These are phyloP conservation scores for Fraxinus floribunda DNA, from an alignment of 305 asterid genomes.

Conservation along the genomic window DNA sequence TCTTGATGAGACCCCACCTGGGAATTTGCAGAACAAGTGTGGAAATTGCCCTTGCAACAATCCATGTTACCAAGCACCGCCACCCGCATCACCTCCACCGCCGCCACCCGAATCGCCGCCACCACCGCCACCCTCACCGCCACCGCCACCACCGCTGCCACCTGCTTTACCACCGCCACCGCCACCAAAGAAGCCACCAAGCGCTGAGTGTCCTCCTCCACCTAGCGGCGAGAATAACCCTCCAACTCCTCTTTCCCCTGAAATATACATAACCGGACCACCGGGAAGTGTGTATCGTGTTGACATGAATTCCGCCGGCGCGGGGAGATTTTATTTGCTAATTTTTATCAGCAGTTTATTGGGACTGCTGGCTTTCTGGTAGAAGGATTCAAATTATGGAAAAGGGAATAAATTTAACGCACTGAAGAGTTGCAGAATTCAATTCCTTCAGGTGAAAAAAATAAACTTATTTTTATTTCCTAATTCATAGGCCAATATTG, in stretches of 20 bases:
- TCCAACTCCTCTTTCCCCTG: not conserved
- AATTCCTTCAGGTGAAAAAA: not conserved
- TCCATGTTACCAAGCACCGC: not conserved
- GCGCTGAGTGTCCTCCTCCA: not conserved
- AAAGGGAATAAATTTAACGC: not conserved
- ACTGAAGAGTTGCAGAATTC: not conserved
- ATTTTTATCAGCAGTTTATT: not conserved
- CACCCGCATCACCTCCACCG: not conserved
- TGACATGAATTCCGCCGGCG: not conserved
- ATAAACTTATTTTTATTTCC: not conserved
- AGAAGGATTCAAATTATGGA: not conserved
- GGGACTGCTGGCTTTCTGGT: not conserved
- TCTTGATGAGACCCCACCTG: slow-evolving; percentile 8
- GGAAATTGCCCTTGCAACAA: not conserved
- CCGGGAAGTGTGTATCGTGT: not conserved
- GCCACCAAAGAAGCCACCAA: not conserved
- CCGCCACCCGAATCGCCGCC: not conserved
- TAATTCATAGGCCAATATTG: not conserved
- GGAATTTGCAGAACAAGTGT: not conserved
- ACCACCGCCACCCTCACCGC: not conserved
- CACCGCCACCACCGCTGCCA: not conserved
- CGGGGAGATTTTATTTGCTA: not conserved
- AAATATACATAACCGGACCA: not conserved
- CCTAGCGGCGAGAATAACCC: not conserved
- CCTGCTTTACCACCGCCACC: not conserved